Evolutionary conservation across 768 basidiomycete genomes (phyloP).

Genomic region (Hydnomerulius pinastri): DNA sequence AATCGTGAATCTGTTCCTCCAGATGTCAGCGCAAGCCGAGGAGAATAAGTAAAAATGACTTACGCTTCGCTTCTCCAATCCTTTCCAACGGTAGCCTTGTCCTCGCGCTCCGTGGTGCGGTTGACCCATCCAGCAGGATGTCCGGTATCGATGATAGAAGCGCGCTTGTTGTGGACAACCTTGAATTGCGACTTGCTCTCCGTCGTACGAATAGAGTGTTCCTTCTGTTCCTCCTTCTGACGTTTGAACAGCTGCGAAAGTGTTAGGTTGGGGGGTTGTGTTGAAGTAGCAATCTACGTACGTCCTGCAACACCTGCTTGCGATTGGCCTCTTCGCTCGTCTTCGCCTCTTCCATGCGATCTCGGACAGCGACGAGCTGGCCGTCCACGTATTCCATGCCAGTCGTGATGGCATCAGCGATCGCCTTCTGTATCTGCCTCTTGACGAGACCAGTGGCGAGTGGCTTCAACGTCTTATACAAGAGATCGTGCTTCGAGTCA

Average conservation of each 20-base stretch:
- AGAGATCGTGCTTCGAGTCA: conserved; percentile 85
- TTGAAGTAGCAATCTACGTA: too few relatives aligned
- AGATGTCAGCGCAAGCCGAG: conserved; percentile 1
- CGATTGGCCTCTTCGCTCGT: conserved; percentile 40
- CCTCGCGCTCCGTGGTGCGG: conserved; percentile 45
- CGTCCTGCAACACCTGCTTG: conserved; percentile 60
- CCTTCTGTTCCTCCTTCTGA: conserved; percentile 49
- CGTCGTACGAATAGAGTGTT: conserved; percentile 33
- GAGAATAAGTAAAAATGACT: conserved; percentile 14
- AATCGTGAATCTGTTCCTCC: conserved; percentile 15
- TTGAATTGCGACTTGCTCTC: conserved; percentile 73
- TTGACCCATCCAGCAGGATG: conserved; percentile 76
- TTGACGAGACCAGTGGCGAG: conserved; percentile 84
- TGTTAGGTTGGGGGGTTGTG: background rate
- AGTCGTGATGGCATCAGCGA: conserved; percentile 69
- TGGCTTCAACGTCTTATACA: conserved; percentile 84
- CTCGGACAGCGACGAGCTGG: conserved; percentile 86
- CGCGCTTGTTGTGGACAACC: conserved; percentile 69
- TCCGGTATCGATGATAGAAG: conserved; percentile 66
- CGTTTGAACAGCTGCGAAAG: conserved; percentile 55
- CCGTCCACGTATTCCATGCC: conserved; percentile 88
- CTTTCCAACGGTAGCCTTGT: conserved; percentile 42
- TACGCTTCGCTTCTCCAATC: conserved; percentile 59
- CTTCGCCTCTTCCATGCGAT: conserved; percentile 70
- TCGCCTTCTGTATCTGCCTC: conserved; percentile 60